A percentile compares a stretch with the other conserved stretches of the same genome.
Evolutionary conservation across 2,329 filamentous ascomycete genomes (phyloP).

Genomic region (Gremmenia infestans): DNA sequence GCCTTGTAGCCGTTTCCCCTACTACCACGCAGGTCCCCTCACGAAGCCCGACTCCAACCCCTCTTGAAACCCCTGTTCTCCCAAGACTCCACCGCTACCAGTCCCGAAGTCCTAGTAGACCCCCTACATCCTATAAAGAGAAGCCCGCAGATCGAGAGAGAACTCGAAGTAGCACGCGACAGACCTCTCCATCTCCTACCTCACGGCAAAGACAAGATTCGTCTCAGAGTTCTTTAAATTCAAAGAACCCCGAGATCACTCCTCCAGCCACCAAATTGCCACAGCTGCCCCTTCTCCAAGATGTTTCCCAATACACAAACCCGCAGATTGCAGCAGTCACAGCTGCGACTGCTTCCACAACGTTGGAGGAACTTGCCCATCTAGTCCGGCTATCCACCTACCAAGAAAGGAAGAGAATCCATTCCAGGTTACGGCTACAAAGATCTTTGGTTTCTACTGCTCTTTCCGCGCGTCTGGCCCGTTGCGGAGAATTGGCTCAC

Average conservation of each 20-base stretch:
- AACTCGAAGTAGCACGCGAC: conserved; percentile 32
- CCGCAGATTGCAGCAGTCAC: conserved; percentile 44
- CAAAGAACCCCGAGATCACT: conserved; percentile 10
- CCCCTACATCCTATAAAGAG: conserved; percentile 40
- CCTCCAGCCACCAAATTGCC: conserved; percentile 25
- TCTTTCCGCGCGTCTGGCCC: conserved; percentile 67
- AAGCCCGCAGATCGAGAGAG: conserved; percentile 41
- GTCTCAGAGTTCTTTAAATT: conserved; percentile 27
- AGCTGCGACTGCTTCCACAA: conserved; percentile 60
- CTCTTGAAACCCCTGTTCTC: conserved; percentile 49
- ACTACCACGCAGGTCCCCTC: conserved; percentile 46
- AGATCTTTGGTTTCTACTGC: conserved; percentile 70
- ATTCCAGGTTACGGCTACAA: conserved; percentile 68
- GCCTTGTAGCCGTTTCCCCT: conserved; percentile 44
- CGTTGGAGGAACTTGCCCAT: conserved; percentile 72
- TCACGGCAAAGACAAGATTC: conserved; percentile 27
- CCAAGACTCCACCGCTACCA: conserved; percentile 44
- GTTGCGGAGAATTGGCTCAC: conserved; percentile 69
- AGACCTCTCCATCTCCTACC: conserved; percentile 23
- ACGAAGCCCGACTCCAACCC: conserved; percentile 41
- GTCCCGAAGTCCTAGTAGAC: conserved; percentile 51
- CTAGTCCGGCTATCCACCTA: conserved; percentile 73
- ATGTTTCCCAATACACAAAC: conserved; percentile 63
- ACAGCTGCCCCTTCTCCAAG: conserved; percentile 51
- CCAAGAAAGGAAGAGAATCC: conserved; percentile 73